A percentile compares a stretch with the other conserved stretches of the same genome.
phyloP scores from a whole-genome alignment of 1,284 basidiomycete species.

The Stygiomarasmius scandens region DNA sequence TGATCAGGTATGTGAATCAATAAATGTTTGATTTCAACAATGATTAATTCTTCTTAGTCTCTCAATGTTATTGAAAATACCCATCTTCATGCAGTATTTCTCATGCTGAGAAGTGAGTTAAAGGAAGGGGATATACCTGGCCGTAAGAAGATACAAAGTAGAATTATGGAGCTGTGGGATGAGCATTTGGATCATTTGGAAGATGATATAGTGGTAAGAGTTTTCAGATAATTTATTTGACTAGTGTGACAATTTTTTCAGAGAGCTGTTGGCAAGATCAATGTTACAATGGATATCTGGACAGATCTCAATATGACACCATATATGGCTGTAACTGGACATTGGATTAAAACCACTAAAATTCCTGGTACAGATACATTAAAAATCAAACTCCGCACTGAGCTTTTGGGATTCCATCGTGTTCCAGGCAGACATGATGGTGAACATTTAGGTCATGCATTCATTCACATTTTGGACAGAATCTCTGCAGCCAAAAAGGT shows the following conservation, averaged over 20 bases:
- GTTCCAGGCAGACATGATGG: slow-evolving; percentile 29
- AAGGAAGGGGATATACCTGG: slow-evolving; percentile 28
- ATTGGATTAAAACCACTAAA: slow-evolving; percentile 17
- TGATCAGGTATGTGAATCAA: slow-evolving; percentile 31
- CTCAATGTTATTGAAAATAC: slow-evolving; percentile 24
- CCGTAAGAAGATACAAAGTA: slow-evolving; percentile 23
- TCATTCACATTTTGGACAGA: slow-evolving; percentile 25
- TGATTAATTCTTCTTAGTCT: slow-evolving; percentile 20
- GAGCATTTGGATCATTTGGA: slow-evolving; percentile 22
- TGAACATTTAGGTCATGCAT: slow-evolving; percentile 25
- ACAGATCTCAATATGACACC: slow-evolving; percentile 17
- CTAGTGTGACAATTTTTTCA: not conserved
- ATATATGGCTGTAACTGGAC: slow-evolving; percentile 24
- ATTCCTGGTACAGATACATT: not conserved
- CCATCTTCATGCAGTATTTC: slow-evolving; percentile 25
- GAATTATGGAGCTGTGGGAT: slow-evolving; percentile 24
- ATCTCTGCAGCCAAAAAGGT: not conserved
- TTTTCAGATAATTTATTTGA: not conserved
- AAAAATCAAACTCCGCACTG: slow-evolving; percentile 15
- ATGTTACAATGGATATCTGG: slow-evolving; percentile 22
- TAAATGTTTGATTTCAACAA: slow-evolving; percentile 10
- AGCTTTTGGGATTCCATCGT: slow-evolving; percentile 27
- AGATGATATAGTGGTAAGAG: slow-evolving; percentile 22
- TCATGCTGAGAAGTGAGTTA: slow-evolving; percentile 28
- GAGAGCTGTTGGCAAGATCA: not conserved